Percentiles rank a stretch among this genome's conserved stretches.
phyloP scores from a whole-genome alignment of 495 filamentous ascomycete species.

The Penicillium steckii region DNA sequence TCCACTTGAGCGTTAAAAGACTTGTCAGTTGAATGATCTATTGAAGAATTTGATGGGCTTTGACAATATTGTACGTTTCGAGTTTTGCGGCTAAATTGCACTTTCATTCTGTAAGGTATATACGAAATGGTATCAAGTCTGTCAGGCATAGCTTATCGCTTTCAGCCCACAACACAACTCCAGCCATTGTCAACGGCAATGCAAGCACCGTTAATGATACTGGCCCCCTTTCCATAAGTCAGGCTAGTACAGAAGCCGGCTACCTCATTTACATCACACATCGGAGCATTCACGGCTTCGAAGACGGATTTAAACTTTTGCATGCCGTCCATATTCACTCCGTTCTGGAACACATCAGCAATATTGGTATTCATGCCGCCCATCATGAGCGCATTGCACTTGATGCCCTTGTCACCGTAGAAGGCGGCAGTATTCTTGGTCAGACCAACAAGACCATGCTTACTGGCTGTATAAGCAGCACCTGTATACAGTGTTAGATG shows the following conservation, averaged over 20 bases:
- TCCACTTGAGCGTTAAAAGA: constrained; percentile 6
- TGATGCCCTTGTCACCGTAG: constrained; percentile 58
- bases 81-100: no score
- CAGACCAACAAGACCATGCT: constrained; percentile 47
- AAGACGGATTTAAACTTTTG: constrained; percentile 30
- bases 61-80: no score
- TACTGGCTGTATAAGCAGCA: constrained; percentile 20
- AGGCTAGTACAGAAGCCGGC: constrained; percentile 31
- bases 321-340: constrained; percentile 45
- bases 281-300: constrained; percentile 21
- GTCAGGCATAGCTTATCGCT: background rate
- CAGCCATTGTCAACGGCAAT: constrained; percentile 35
- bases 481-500: constrained; percentile 6
- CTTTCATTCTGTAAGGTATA: no score
- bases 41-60: no score
- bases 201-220: constrained; percentile 33
- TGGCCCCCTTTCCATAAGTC: constrained; percentile 26
- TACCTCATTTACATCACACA: constrained; percentile 39
- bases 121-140: no score
- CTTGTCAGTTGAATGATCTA: no score
- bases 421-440: constrained; percentile 63
- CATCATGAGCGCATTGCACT: constrained; percentile 53
- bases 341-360: constrained; percentile 42
- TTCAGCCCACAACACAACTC: constrained; percentile 26
- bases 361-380: constrained; percentile 61